Evolutionary conservation across 345 rosid species (phyloP).

Genomic region (Eucalyptus pauciflora): DNA sequence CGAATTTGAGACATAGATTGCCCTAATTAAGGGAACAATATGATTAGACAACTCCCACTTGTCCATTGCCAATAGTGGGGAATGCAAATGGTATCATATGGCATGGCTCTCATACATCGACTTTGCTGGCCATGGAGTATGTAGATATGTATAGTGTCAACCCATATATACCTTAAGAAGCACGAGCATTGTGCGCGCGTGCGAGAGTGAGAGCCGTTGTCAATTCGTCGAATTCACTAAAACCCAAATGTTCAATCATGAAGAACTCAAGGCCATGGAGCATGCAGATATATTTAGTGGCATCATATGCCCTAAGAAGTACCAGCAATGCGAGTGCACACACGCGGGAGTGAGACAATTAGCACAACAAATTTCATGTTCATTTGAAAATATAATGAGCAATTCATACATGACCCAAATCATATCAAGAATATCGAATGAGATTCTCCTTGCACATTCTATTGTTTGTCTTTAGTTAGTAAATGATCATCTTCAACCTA

Average conservation of each 20-base stretch:
- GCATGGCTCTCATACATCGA: too few relatives aligned
- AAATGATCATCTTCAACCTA: not conserved
- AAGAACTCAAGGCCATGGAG: not conserved
- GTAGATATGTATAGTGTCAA: too few relatives aligned
- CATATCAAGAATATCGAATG: not conserved
- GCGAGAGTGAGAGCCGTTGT: too few relatives aligned
- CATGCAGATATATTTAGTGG: too few relatives aligned
- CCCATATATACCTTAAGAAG: too few relatives aligned
- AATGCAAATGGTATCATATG: not conserved
- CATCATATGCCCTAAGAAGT: not conserved
- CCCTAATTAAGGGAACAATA: too few relatives aligned
- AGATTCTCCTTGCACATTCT: not conserved
- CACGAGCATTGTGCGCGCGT: too few relatives aligned
- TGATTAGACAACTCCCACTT: too few relatives aligned
- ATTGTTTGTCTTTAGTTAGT: not conserved
- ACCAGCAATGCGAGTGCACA: not conserved
- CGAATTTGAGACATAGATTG: too few relatives aligned
- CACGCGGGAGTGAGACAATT: not conserved
- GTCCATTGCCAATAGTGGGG: not conserved
- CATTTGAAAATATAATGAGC: not conserved
- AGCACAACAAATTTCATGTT: not conserved
- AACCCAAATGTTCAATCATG: not conserved
- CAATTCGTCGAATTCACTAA: too few relatives aligned
- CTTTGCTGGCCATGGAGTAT: not conserved
- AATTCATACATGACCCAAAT: not conserved